Conservation (phyloP, 2,329 filamentous ascomycete genomes). For the Arachnomyces sp. region DNA sequence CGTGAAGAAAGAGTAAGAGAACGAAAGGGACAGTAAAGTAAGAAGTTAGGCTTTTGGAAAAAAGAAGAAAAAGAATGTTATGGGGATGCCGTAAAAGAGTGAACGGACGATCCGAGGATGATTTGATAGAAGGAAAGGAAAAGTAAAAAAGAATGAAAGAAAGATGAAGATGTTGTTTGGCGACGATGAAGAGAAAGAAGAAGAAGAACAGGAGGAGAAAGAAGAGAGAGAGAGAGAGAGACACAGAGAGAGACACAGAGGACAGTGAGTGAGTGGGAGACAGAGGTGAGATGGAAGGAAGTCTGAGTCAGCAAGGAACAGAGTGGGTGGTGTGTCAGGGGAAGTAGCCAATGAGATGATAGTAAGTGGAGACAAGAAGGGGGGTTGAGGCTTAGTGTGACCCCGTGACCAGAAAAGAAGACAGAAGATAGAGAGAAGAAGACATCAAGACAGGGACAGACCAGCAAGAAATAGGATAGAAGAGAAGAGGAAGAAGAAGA, state of each 20-base stretch:
- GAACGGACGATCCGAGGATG: conserved; percentile 36
- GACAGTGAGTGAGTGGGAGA: conserved; percentile 11
- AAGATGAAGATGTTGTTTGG: conserved; percentile 12
- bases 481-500: no score
- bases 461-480: no score
- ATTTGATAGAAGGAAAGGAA: conserved; percentile 17
- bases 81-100: conserved; percentile 46
- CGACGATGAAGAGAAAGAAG: conserved; percentile 14
- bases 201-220: conserved; percentile 9
- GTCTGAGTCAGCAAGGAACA: background rate
- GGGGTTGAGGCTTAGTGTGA: no score
- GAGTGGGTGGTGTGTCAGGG: no score
- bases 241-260: conserved; percentile 5
- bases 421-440: no score
- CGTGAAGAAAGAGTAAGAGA: conserved; percentile 1
- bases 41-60: conserved; percentile 26
- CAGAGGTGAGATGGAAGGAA: conserved; percentile 1
- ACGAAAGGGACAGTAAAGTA: conserved; percentile 9
- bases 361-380: no score
- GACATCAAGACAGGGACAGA: no score
- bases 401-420: no score
- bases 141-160: conserved; percentile 18
- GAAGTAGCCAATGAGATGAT: no score
- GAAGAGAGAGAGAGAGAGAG: conserved; percentile 12
- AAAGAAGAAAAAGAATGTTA: conserved; percentile 9